phyloP scores from a whole-genome alignment of 2,329 filamentous ascomycete species.

The Simplicillium sp. region DNA sequence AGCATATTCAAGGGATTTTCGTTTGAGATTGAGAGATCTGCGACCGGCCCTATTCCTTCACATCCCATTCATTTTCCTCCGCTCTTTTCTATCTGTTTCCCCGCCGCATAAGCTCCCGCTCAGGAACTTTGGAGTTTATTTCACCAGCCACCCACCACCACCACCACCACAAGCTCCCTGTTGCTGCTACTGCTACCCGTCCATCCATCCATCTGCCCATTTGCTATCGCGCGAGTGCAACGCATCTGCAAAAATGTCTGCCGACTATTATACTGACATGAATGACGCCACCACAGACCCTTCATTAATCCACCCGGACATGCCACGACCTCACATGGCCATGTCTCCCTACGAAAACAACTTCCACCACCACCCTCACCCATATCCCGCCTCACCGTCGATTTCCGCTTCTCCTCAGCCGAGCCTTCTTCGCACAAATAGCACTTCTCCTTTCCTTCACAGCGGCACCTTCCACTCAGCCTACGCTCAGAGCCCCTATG shows the following conservation, averaged over 20 bases:
- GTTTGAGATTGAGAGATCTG: no score
- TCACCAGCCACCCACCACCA: no score
- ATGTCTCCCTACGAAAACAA: conserved; percentile 35
- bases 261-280: conserved; percentile 24
- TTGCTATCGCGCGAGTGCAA: background rate
- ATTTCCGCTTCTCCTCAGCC: conserved; percentile 43
- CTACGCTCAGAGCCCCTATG: conserved; percentile 45
- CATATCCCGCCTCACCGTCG: conserved; percentile 54
- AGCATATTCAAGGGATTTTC: no score
- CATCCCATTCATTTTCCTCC: no score
- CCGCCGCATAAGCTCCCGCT: no score
- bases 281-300: conserved; percentile 33
- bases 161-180: no score
- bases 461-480: conserved; percentile 41
- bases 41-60: no score
- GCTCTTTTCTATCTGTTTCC: no score
- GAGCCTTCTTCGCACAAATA: conserved; percentile 39
- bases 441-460: conserved; percentile 59
- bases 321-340: conserved; percentile 36
- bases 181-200: no score
- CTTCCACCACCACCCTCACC: conserved; percentile 35
- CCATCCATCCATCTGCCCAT: no score
- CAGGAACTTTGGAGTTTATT: no score
- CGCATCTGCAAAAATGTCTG: conserved; percentile 1
- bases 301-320: conserved; percentile 46